Conservation (phyloP, 805 yeast genomes). For the Metschnikowia orientalis region DNA sequence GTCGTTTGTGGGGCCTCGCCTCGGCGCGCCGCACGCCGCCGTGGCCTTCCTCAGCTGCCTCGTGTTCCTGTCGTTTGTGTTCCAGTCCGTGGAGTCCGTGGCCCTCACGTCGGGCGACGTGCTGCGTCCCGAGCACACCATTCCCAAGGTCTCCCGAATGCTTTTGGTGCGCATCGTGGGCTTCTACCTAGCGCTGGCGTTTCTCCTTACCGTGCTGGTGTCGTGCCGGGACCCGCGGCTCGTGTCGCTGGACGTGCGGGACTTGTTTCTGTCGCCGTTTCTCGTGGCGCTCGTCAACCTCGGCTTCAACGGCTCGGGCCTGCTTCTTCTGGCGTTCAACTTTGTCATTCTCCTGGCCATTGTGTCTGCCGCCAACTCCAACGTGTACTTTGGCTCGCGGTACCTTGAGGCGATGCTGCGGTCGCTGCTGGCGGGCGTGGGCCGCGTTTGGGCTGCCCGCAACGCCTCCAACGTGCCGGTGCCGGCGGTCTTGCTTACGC, state of each 20-base stretch:
- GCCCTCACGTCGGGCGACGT: conserved; percentile 19
- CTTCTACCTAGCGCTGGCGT: conserved; percentile 15
- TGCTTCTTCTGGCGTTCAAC: conserved; percentile 18
- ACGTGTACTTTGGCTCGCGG: conserved; percentile 25
- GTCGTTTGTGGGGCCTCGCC: conserved; percentile 6
- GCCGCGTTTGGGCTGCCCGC: conserved; percentile 8
- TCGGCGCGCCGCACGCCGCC: neutral
- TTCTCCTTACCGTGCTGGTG: conserved; percentile 16
- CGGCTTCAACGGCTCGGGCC: conserved; percentile 12
- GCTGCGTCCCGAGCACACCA: conserved; percentile 10
- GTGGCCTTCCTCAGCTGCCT: conserved; percentile 12
- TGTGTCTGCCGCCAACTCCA: conserved; percentile 28
- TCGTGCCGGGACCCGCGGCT: conserved; percentile 12
- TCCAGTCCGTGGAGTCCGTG: conserved; percentile 19
- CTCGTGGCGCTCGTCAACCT: conserved; percentile 19
- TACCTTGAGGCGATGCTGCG: conserved; percentile 19
- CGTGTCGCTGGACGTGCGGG: conserved; percentile 6
- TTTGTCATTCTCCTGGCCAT: conserved; percentile 20
- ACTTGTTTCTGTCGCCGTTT: conserved; percentile 23
- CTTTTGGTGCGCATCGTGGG: conserved; percentile 17
- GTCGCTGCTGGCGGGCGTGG: conserved; percentile 4
- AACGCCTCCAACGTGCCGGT: conserved; percentile 17
- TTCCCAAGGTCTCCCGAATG: conserved; percentile 12
- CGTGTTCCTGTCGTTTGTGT: conserved; percentile 17
- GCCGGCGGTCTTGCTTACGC: conserved; percentile 18